phyloP scores from a whole-genome alignment of 768 basidiomycete species.

The Mycena venus region DNA sequence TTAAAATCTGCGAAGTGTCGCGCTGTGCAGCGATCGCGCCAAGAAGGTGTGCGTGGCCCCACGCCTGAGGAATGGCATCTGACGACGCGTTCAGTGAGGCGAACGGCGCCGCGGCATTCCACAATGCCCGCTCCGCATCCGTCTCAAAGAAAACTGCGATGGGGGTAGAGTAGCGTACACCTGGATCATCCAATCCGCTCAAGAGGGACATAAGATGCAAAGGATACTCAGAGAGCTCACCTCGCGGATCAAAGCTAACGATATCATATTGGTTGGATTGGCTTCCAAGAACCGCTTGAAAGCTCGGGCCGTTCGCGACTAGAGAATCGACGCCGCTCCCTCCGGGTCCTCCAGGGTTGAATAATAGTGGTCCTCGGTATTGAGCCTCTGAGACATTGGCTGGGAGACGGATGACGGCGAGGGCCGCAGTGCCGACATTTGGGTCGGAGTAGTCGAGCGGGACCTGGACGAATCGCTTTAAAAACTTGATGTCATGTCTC shows the following conservation, averaged over 20 bases:
- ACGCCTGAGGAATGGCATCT: slow-evolving; percentile 43
- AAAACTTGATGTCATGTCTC: not conserved
- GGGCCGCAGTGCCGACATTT: not conserved
- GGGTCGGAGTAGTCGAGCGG: slow-evolving; percentile 23
- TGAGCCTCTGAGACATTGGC: not conserved
- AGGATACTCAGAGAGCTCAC: not conserved
- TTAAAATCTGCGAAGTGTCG: slow-evolving; percentile 41
- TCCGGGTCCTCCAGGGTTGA: slow-evolving; percentile 30
- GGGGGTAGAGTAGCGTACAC: slow-evolving; percentile 19
- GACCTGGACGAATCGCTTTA: not conserved
- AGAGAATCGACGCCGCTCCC: slow-evolving; percentile 13
- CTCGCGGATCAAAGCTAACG: slow-evolving; percentile 16
- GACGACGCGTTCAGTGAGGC: slow-evolving; percentile 39
- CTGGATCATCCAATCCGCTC: not conserved
- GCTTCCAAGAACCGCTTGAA: not conserved
- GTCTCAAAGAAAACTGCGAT: slow-evolving; percentile 22
- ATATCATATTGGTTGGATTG: not conserved
- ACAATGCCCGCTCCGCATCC: slow-evolving; percentile 26
- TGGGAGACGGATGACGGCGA: slow-evolving; percentile 19
- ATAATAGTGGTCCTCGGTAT: slow-evolving; percentile 19
- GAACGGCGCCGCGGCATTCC: slow-evolving; percentile 9
- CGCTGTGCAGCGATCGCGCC: slow-evolving; percentile 49
- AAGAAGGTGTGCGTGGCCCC: slow-evolving; percentile 49
- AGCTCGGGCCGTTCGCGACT: not conserved
- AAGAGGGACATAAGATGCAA: not conserved